Base-by-base conservation (phyloP, 805 yeast species). In the Candida methanosorbosa region DNA sequence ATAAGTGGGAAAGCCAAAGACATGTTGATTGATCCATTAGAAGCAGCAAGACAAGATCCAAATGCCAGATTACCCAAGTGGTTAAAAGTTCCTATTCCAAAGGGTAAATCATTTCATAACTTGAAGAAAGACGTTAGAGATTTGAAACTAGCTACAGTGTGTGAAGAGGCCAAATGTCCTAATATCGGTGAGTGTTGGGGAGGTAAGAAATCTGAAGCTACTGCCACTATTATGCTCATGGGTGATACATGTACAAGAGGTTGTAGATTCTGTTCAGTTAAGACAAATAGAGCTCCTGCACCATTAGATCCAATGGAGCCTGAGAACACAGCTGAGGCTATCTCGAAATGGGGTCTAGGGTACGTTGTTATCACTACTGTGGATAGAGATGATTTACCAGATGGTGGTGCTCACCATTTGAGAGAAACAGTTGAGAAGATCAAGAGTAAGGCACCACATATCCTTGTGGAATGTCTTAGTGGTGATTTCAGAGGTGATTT, bases 161-260 rank as follows among this genome's bases (percentile, higher is more conserved):
- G 99, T 61, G 97, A 92, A 59, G 98, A 92, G 53, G 98, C 98
- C 4, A 81, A 92, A 53, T 92, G 99, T 61, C 99, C 99, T n/a
- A 92, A 92, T 57, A 92, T 92, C 42, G 96, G 97, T 34, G 99
- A 92, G 57, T 92, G 99, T 61, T 92, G 99, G 99, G 97, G 98
- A 37, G 98, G 98, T 21, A 75, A 79, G 49, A 81, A 88, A 56
- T 75, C 90, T 6, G 90, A 86, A 43, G 97, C 98, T 4, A 86
- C 96, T 7, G 95, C 95, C 5, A 92, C 99, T 2, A 92, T 92
- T 47, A 92, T 92, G 99, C 67, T 92, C 38, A 70, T 92, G 72
- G 99, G 99, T 41, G 99, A 92, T 50, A 92, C 98, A 1, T 92
- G 99, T 62, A 92, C 99, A 1, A 72, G 99, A 62, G 99, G 99